Evolutionary conservation across 2,329 filamentous ascomycete genomes (phyloP).

Genomic region (Colletotrichum abscissum): DNA sequence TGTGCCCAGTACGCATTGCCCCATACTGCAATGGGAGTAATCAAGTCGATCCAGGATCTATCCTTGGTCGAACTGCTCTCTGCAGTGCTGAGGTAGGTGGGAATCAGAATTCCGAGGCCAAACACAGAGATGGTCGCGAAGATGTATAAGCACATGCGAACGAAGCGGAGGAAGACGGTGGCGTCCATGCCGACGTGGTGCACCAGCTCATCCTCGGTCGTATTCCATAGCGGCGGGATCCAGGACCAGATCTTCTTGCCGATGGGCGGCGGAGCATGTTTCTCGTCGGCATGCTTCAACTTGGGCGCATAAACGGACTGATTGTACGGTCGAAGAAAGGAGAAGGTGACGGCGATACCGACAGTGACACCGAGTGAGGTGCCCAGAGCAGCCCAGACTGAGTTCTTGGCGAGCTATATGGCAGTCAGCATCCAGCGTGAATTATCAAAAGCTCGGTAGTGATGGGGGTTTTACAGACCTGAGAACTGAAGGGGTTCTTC

Average conservation of each 20-base stretch:
- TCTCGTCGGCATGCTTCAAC: conserved; percentile 90
- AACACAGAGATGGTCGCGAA: conserved; percentile 79
- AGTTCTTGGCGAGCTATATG: conserved; percentile 59
- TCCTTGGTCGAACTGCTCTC: conserved; percentile 43
- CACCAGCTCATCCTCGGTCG: conserved; percentile 81
- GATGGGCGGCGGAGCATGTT: conserved; percentile 87
- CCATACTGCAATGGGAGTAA: conserved; percentile 69
- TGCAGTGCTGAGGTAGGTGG: conserved; percentile 75
- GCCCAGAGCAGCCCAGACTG: conserved; percentile 82
- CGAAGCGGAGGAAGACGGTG: conserved; percentile 88
- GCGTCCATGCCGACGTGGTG: conserved; percentile 92
- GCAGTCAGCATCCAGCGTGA: not conserved
- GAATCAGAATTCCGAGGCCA: conserved; percentile 82
- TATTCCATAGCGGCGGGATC: conserved; percentile 81
- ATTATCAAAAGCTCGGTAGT: too few relatives aligned
- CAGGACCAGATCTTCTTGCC: conserved; percentile 91
- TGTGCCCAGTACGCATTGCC: conserved; percentile 69
- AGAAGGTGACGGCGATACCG: conserved; percentile 84
- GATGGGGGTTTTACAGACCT: conserved; percentile 48
- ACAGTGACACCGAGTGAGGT: conserved; percentile 82
- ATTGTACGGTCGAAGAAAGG: conserved; percentile 89
- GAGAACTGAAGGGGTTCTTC: conserved; percentile 60
- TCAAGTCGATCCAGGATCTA: conserved; percentile 62
- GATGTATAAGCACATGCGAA: conserved; percentile 91
- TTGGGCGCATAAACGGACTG: conserved; percentile 94